Evolutionary conservation across 2,329 filamentous ascomycete genomes (phyloP), one percentile per base, ranked within the genome.

Genomic region (Monosporascus sp.): DNA sequence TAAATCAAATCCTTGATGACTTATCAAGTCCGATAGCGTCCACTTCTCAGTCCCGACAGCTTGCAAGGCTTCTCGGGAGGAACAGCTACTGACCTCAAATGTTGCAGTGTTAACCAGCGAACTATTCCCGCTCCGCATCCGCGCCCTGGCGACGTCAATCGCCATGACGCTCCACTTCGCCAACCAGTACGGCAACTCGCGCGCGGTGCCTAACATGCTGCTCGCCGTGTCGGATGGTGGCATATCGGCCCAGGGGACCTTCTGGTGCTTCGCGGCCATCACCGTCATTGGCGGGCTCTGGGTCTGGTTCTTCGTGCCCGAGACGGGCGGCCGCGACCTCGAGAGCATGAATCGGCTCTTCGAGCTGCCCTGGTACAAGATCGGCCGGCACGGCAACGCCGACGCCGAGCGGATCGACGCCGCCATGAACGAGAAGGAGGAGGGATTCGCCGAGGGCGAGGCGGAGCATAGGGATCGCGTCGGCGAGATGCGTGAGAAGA

Each of bases 101-200:
- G 3, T 27, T 27, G 8, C 27, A 27, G 27, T 92, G 4, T 79
- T 92, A 52, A 90, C 87, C 15, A 86, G 87, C 1, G 88, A 92
- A 65, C 78, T 92, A 56, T 92, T 89, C 73, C 87, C 88, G 1
- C 77, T 91, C 9, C 80, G 87, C 3, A 83, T 92, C 49, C 82
- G 88, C 52, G 87, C 87, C 4, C 71, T 90, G 9, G 82, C 85
- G 20, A 87, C 86, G 0, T 87, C 83, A 0, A 77, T 88, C 64
- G 83, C 86, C 47, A 91, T 91, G 88, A 88, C 83, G 0, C 79
- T 90, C 54, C 88, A 92, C 69, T 91, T 91, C 65, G 85, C 80
- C 55, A 89, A 89, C 69, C 87, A 90, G 69, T 91, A 89, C 65
- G 88, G 87, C 25, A 90, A 89, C 72, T 79, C 83, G 1, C 85